Evolutionary conservation across 192 early-diverging fungal species (phyloP).

Genomic region (Spizellomyces sp.): DNA sequence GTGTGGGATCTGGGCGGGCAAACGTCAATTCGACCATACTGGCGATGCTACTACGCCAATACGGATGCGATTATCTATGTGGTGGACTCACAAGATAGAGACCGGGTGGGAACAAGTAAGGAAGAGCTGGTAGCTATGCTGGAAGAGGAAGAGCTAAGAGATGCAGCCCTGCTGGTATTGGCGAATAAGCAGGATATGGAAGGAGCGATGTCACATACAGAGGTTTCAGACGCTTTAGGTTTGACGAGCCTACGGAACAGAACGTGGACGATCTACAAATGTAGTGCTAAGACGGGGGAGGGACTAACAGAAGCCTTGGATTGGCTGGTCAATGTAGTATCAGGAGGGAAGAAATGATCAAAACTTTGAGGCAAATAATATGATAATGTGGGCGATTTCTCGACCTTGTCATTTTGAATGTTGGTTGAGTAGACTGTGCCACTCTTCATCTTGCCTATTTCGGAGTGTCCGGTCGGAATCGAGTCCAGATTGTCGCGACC

Average conservation of each 20-base stretch:
- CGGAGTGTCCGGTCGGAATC: no score
- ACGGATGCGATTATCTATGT: conserved; percentile 99
- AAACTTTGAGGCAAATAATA: neutral
- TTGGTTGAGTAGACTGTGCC: no score
- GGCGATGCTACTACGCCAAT: conserved; percentile 99
- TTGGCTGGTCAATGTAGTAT: conserved; percentile 70
- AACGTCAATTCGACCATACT: conserved; percentile 89
- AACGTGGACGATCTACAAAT: conserved; percentile 94
- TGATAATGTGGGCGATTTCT: no score
- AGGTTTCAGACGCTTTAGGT: conserved; percentile 85
- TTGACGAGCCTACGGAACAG: conserved; percentile 83
- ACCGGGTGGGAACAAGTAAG: conserved; percentile 82
- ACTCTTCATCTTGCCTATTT: no score
- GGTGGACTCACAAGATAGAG: conserved; percentile 90
- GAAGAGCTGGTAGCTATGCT: conserved; percentile 94
- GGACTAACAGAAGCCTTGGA: conserved; percentile 91
- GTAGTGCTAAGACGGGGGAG: conserved; percentile 92
- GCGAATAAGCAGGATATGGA: conserved; percentile 99
- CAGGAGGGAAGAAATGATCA: conserved; percentile 30
- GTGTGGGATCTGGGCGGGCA: conserved; percentile 97
- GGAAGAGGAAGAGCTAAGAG: conserved; percentile 91
- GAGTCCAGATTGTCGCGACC: no score
- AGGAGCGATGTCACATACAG: conserved; percentile 86
- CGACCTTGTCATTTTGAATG: no score
- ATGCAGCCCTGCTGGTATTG: conserved; percentile 87